These are phyloP conservation scores for Medicago arabica DNA, from an alignment of 306 rosid genomes.

Conservation along the genomic window DNA sequence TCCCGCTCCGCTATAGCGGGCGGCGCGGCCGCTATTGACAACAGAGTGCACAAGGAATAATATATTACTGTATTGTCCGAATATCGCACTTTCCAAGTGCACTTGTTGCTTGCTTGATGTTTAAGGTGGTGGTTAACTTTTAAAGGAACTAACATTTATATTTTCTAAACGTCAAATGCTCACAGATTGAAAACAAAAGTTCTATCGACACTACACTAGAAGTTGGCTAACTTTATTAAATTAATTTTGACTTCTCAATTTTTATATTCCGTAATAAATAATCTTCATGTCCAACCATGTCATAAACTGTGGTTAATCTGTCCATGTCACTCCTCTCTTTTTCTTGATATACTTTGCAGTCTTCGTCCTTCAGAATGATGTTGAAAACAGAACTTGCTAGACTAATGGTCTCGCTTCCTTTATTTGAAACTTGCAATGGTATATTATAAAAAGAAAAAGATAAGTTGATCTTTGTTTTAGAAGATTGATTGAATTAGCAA, in stretches of 20 bases:
- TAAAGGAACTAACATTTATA: slow-evolving; percentile 9
- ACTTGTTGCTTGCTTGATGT: slow-evolving; percentile 21
- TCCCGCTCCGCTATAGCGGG: too few relatives aligned
- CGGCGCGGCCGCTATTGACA: too few relatives aligned
- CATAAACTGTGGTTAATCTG: slow-evolving; percentile 24
- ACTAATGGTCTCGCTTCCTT: slow-evolving; percentile 12
- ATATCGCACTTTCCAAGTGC: not conserved
- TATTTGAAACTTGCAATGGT: not conserved
- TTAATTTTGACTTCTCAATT: slow-evolving; percentile 1
- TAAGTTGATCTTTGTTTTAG: not conserved
- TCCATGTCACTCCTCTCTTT: slow-evolving; percentile 21
- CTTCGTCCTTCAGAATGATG: not conserved
- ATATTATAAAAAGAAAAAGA: not conserved
- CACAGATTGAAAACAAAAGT: slow-evolving; percentile 18
- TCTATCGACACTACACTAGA: not conserved
- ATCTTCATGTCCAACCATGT: not conserved
- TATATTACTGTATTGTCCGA: slow-evolving; percentile 19
- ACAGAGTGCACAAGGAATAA: slow-evolving; percentile 16
- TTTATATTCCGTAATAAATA: not conserved
- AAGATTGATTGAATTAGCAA: slow-evolving; percentile 7
- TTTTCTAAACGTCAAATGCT: slow-evolving; percentile 12
- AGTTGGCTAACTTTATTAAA: not conserved
- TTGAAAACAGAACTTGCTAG: slow-evolving; percentile 11
- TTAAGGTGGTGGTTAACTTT: slow-evolving; percentile 16
- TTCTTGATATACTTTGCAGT: not conserved